Evolutionary conservation across 352 stramenopile genomes (phyloP).

Genomic region (Globisporangium apiculatum): DNA sequence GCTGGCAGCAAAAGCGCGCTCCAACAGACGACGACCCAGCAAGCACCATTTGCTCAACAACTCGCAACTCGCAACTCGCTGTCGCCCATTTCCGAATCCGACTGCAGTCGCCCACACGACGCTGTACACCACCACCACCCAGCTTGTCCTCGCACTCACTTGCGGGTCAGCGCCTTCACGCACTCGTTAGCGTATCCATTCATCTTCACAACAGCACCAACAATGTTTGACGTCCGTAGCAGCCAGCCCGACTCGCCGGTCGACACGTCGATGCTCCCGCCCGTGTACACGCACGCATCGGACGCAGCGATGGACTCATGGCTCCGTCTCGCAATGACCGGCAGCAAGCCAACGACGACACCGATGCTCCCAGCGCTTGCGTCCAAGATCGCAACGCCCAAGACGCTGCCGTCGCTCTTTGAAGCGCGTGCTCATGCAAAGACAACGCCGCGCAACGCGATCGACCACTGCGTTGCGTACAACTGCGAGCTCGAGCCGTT

Average conservation of each 20-base stretch:
- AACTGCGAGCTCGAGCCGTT: conserved; percentile 64
- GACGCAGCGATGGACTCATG: conserved; percentile 11
- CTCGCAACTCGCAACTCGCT: not conserved
- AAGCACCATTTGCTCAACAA: not conserved
- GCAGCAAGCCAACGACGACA: conserved; percentile 12
- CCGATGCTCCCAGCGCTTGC: conserved; percentile 13
- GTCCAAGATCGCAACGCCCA: conserved; percentile 13
- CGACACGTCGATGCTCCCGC: conserved; percentile 67
- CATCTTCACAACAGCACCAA: not conserved
- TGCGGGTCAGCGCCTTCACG: not conserved
- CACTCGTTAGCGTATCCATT: not conserved
- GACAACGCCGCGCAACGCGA: conserved; percentile 12
- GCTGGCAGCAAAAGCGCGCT: not conserved
- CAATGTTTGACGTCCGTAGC: conserved; percentile 15
- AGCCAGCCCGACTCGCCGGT: conserved; percentile 52
- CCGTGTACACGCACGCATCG: conserved; percentile 37
- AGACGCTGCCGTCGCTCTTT: conserved; percentile 13
- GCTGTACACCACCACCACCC: not conserved
- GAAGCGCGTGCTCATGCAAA: conserved; percentile 11
- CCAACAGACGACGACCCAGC: not conserved
- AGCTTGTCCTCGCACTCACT: not conserved
- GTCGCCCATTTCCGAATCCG: conserved; percentile 15
- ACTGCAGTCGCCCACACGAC: conserved; percentile 12
- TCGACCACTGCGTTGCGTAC: conserved; percentile 16
- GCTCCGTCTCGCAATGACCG: conserved; percentile 20